Evolutionary conservation across 345 rosid species (phyloP).

Genomic region (Combretum micranthum): DNA sequence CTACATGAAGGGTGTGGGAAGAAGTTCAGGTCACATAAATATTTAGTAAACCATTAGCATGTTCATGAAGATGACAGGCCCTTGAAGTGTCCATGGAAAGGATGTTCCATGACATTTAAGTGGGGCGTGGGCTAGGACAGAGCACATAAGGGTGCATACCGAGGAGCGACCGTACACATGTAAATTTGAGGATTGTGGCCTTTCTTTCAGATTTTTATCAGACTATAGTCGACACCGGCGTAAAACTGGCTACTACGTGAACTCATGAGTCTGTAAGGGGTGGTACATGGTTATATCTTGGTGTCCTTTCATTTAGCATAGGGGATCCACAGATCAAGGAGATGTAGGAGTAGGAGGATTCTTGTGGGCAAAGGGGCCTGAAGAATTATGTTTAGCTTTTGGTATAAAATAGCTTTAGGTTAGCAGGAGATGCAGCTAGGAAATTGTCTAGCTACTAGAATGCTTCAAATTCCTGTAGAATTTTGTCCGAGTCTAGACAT

Average conservation of each 20-base stretch:
- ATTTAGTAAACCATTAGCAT: conserved; percentile 70
- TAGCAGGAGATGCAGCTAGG: no score
- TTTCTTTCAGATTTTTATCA: conserved; percentile 89
- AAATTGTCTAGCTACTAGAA: no score
- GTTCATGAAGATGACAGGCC: conserved; percentile 93
- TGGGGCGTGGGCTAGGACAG: conserved; percentile 99
- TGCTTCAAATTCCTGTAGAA: no score
- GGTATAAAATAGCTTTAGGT: no score
- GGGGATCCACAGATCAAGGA: no score
- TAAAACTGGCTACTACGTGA: conserved; percentile 67
- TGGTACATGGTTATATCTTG: conserved; percentile 9
- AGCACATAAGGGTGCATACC: conserved; percentile 87
- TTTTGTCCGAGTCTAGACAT: no score
- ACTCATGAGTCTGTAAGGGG: conserved; percentile 21
- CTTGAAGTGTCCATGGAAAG: conserved; percentile 81
- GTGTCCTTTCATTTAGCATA: background rate
- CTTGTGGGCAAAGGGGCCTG: no score
- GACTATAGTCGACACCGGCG: conserved; percentile 94
- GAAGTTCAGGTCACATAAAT: conserved; percentile 79
- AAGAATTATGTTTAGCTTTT: no score
- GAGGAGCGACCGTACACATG: conserved; percentile 91
- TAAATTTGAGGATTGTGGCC: conserved; percentile 71
- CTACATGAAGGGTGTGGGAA: conserved; percentile 75
- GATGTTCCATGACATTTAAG: conserved; percentile 86
- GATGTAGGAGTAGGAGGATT: no score